These are phyloP conservation scores for Cyclotella kingstonii DNA, from an alignment of 108 stramenopile species.

Conservation along the genomic window DNA sequence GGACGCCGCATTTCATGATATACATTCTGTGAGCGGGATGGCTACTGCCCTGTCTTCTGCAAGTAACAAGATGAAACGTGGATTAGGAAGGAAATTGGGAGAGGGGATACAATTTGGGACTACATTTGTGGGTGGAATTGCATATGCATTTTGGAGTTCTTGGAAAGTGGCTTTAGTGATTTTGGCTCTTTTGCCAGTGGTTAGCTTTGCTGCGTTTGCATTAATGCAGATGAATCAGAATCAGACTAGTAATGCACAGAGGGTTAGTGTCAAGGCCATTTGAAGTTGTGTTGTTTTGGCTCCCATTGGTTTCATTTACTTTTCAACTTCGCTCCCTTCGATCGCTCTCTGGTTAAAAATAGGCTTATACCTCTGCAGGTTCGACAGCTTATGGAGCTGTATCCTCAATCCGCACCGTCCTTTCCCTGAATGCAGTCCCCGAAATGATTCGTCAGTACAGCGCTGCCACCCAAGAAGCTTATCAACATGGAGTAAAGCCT, in stretches of 20 bases:
- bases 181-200: constrained; percentile 49
- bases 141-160: constrained; percentile 48
- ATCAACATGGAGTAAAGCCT: constrained; percentile 28
- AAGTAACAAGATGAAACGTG: constrained; percentile 32
- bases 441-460: constrained; percentile 46
- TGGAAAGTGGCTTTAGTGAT: constrained; percentile 71
- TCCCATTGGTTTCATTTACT: background rate
- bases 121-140: constrained; percentile 57
- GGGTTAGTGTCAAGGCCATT: constrained; percentile 2
- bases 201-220: constrained; percentile 40
- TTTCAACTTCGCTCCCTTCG: too few species aligned
- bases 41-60: constrained; percentile 21
- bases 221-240: constrained; percentile 60
- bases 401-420: constrained; percentile 44
- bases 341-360: background rate
- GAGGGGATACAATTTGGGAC: constrained; percentile 74
- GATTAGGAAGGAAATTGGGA: constrained; percentile 66
- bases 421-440: constrained; percentile 47
- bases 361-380: constrained; percentile 53
- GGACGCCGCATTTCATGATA: constrained; percentile 66
- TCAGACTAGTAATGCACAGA: constrained; percentile 33
- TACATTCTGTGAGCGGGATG: constrained; percentile 49
- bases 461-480: constrained; percentile 59
- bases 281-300: background rate
- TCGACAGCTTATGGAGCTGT: constrained; percentile 33